Evolutionary conservation across 2,329 filamentous ascomycete genomes (phyloP).

Genomic region (Colletotrichum godetiae): DNA sequence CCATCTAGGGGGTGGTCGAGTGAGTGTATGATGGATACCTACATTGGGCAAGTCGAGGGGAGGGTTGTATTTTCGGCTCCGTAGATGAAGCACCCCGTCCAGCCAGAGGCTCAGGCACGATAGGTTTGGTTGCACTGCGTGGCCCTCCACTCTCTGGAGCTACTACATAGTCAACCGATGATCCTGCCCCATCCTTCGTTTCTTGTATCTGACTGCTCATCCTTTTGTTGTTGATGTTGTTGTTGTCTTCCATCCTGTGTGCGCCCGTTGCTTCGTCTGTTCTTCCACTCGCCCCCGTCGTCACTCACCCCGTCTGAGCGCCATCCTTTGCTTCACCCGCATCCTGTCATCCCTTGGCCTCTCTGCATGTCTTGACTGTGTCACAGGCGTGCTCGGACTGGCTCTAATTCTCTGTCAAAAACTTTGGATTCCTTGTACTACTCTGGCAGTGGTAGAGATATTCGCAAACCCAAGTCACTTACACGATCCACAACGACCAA

Average conservation of each 20-base stretch:
- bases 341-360: conserved; percentile 11
- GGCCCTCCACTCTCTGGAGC: not conserved
- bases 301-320: not conserved
- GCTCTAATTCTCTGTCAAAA: conserved; percentile 13
- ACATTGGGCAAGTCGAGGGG: not conserved
- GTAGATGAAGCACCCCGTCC: not conserved
- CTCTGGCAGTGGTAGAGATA: conserved; percentile 14
- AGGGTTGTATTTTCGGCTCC: not conserved
- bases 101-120: not conserved
- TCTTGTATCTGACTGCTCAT: not conserved
- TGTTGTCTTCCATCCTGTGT: not conserved
- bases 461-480: not conserved
- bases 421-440: conserved; percentile 3
- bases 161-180: conserved; percentile 9
- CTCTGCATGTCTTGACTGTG: conserved; percentile 15
- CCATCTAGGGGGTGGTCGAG: not conserved
- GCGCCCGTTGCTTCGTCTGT: not conserved
- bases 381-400: not conserved
- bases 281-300: not conserved
- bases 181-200: not conserved
- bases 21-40: not conserved
- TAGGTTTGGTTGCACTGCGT: conserved; percentile 6
- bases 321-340: not conserved
- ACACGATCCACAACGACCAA: not conserved
- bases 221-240: not conserved